phyloP scores from a whole-genome alignment of 805 yeast species.

The Wickerhamiella australiensis region DNA sequence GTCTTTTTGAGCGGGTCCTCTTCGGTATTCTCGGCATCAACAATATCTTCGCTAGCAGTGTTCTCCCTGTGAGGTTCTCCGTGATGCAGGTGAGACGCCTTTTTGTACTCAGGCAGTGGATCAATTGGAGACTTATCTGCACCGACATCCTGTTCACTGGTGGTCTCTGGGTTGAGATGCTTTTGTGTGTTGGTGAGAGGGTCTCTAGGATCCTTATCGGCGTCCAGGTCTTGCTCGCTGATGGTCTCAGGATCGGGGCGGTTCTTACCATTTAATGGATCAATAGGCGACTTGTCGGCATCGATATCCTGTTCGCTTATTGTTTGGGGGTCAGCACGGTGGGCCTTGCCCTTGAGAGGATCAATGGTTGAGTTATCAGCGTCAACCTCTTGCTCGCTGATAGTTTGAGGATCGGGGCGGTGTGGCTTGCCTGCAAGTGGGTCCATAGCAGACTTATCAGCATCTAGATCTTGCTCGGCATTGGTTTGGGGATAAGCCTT shows the following conservation, averaged over 20 bases:
- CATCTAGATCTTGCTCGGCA: slow-evolving; percentile 2
- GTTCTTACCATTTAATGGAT: neutral
- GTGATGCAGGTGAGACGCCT: neutral
- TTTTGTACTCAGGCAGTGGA: slow-evolving; percentile 5
- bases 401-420: neutral
- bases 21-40: neutral
- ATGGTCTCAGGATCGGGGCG: neutral
- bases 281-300: neutral
- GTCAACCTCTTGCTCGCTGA: slow-evolving; percentile 1
- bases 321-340: neutral
- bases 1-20: neutral
- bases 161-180: neutral
- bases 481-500: neutral
- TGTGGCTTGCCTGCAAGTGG: neutral
- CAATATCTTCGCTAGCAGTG: slow-evolving; percentile 3
- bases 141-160: slow-evolving; percentile 1
- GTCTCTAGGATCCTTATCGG: neutral
- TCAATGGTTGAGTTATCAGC: slow-evolving; percentile 1
- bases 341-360: neutral
- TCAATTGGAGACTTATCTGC: slow-evolving; percentile 9
- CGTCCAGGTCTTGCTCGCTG: slow-evolving; percentile 1
- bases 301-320: slow-evolving; percentile 2
- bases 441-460: slow-evolving; percentile 7
- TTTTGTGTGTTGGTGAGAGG: too few species aligned
- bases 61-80: neutral